Evolutionary conservation across 2,329 filamentous ascomycete genomes (phyloP), one percentile per base, ranked within the genome.

Genomic region (Venturia nashicola): DNA sequence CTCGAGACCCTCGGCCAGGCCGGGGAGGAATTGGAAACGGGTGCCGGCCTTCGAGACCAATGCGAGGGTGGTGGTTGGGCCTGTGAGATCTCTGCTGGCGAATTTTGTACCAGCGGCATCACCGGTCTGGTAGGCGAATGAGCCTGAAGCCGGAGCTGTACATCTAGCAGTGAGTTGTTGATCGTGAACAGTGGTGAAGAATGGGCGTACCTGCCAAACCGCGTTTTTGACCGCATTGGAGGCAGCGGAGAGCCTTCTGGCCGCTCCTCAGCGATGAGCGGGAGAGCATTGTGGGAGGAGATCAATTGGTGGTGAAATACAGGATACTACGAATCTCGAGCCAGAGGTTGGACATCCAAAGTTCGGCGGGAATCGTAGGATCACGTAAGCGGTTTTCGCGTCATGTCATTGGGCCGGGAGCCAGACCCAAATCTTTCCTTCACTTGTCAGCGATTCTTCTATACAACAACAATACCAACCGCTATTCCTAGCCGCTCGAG

Each of bases 1-100:
- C 81, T 94, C 89, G 69, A 99, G 84, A 65, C 89, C 93, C 74
- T 92, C 88, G 68, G 93, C 88, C 76, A 97, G 83, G 69, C 94
- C 94, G 67, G 94, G 94, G 69, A 89, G 83, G 68, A 90, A 85
- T 82, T 99, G 87, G 78, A 93, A 97, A 77, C 94, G 84, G 68
- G 93, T 95, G 73, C 94, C 94, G 68, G 91, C 94, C 83, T 96
- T 96, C 70, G 92, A 86, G 75, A 99, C 90, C 68, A 99, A 78
- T 64, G 92, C 91, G 69, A 99, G 83, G 73, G 91, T 95, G 67
- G 92, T 91, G 67, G 93, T 96, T 69, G 91, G 90, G 68, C 91
- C 90, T 68, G 89, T 84, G 72, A 90, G 83, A 77, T 97, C 92
- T 81, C 93, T 87, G 80, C 90, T 90, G 74, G 93, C 92, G 71